Base-by-base conservation (phyloP, 2,329 filamentous ascomycete genomes). In the Lecanicillium sp. region DNA sequence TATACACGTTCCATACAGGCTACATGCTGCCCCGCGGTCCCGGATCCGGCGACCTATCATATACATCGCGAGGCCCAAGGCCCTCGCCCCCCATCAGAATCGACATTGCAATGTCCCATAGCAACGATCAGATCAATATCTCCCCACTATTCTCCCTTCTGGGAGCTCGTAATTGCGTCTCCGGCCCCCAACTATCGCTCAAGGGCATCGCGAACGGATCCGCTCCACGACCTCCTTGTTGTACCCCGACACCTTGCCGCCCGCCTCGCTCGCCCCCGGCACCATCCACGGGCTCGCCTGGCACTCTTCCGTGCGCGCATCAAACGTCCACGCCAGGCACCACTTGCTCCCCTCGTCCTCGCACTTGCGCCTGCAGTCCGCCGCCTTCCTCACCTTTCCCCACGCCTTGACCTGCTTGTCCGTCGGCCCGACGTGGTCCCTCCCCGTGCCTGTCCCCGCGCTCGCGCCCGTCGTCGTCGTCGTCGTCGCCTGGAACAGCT, bases 271-370 rank as follows among this genome's bases (percentile, higher is more conserved):
- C 3, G 55, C 54, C 17, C 74, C 75, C 2, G 77, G 59, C 32
- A 75, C 66, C 44, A 75, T 60, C 75, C 74, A 78, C 19, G 74
- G 72, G 30, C 70, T 73, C 41, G 62, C 63, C 52, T 69, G 64
- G 59, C 75, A 78, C 49, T 61, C 56, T 53, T 62, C 58, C 19
- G 53, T 60, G 23, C 54, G 56, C 42, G 64, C 60, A 27, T 76
- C 68, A 62, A 70, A 78, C 21, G 68, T 70, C 75, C 75, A 79
- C 20, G 75, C 74, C 46, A 79, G 59, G 51, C 75, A 79, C 50
- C 59, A 58, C 23, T 55, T 57, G n/a, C 59, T 55, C 11, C 32
- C 30, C 30, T 64, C 61, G 26, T 60, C 55, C 20, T 64, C 56
- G 61, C 75, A 78, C 32, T 69, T 64, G 14, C 59, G 58, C 51